Percentiles rank a stretch among this genome's conserved stretches.
These are phyloP conservation scores for Aspergillus piperis DNA, from an alignment of 2,329 filamentous ascomycete species.

Conservation along the genomic window DNA sequence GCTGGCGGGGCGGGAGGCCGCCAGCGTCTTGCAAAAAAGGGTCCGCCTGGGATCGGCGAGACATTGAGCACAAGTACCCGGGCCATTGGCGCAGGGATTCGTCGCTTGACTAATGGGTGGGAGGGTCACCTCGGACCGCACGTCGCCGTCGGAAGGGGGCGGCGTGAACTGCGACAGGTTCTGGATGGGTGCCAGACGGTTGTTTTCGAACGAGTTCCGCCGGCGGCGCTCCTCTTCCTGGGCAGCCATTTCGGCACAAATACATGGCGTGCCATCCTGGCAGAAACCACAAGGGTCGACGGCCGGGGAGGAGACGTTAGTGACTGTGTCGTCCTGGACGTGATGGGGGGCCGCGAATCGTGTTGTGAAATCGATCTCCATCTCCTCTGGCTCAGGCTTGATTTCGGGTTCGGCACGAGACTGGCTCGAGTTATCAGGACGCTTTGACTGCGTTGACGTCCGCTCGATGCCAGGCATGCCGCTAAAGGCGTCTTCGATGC, in stretches of 20 bases:
- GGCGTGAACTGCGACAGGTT: slow-evolving; percentile 53
- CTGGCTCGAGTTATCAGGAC: slow-evolving; percentile 52
- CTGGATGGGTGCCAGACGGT: slow-evolving; percentile 48
- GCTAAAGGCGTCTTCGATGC: slow-evolving; percentile 56
- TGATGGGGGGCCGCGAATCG: slow-evolving; percentile 56
- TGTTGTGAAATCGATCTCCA: slow-evolving; percentile 74
- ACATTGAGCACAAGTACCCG: slow-evolving; percentile 78
- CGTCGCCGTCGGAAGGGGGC: slow-evolving; percentile 59
- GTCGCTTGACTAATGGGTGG: slow-evolving; percentile 39
- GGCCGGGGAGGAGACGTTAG: slow-evolving; percentile 38
- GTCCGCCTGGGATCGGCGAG: slow-evolving; percentile 75
- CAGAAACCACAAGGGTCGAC: slow-evolving; percentile 80
- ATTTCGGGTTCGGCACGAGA: slow-evolving; percentile 53
- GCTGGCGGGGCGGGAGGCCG: slow-evolving; percentile 56
- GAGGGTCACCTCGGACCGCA: slow-evolving; percentile 54
- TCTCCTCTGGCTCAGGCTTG: slow-evolving; percentile 50
- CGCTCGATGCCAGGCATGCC: slow-evolving; percentile 47
- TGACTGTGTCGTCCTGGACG: slow-evolving; percentile 23
- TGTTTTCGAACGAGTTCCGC: slow-evolving; percentile 47
- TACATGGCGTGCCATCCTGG: slow-evolving; percentile 76
- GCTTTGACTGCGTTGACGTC: slow-evolving; percentile 37
- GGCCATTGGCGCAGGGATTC: slow-evolving; percentile 63
- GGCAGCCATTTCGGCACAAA: slow-evolving; percentile 69
- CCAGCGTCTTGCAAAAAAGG: slow-evolving; percentile 79
- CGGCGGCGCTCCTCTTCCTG: slow-evolving; percentile 41